Conservation (phyloP, 2,329 filamentous ascomycete genomes). For the Verticillium nubilum region DNA sequence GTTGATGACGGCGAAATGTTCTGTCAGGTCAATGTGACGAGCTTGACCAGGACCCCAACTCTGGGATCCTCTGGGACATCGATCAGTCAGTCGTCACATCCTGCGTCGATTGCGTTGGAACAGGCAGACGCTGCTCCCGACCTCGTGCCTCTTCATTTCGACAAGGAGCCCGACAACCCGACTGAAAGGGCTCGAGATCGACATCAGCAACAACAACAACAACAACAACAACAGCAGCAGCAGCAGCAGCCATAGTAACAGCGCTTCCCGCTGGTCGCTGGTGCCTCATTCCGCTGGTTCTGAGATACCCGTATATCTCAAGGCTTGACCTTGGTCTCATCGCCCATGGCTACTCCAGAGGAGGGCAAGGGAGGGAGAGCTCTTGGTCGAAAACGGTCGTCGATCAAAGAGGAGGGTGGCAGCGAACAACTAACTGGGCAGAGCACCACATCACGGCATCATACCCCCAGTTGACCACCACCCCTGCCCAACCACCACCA, state of each 20-base stretch:
- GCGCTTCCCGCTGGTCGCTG: no score
- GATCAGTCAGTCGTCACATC: no score
- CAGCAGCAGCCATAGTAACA: no score
- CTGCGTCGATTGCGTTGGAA: no score
- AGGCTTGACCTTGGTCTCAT: background rate
- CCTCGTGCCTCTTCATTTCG: no score
- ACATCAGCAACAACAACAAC: no score
- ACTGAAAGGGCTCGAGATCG: no score
- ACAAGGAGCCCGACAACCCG: no score
- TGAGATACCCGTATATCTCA: background rate
- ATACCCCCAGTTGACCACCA: background rate
- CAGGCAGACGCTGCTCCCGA: no score
- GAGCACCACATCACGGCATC: background rate
- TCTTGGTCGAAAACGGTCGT: background rate
- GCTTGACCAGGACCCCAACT: background rate
- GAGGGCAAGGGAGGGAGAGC: background rate
- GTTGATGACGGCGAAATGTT: background rate
- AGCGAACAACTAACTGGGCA: background rate
- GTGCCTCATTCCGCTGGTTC: background rate
- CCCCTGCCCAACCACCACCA: slow-evolving; percentile 10
- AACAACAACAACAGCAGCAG: no score
- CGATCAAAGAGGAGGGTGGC: background rate
- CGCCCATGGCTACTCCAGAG: background rate
- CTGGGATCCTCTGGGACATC: no score
- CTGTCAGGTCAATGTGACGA: background rate